phyloP scores from a whole-genome alignment of 2,329 filamentous ascomycete genomes.

The Alternaria gaisen region DNA sequence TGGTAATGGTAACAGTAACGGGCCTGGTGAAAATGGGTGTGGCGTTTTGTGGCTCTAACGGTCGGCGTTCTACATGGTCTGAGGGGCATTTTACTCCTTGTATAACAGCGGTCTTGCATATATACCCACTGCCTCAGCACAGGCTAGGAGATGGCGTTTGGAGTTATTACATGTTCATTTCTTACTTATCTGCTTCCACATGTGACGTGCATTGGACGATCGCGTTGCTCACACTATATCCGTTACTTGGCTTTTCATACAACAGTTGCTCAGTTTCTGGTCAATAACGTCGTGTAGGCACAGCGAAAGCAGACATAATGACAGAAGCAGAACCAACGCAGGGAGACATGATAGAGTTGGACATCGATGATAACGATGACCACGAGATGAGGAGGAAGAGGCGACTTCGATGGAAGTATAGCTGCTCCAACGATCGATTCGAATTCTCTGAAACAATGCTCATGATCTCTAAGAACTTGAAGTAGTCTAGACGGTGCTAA shows the following conservation, averaged over 20 bases:
- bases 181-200: background rate
- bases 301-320: too few relatives aligned
- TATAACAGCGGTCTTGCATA: constrained; percentile 2
- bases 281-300: too few relatives aligned
- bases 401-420: too few relatives aligned
- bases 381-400: too few relatives aligned
- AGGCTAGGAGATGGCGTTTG: constrained; percentile 1
- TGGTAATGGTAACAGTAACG: background rate
- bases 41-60: constrained; percentile 11
- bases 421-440: too few relatives aligned
- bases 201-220: background rate
- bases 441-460: too few relatives aligned
- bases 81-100: background rate
- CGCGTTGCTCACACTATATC: background rate
- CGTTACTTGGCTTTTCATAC: background rate
- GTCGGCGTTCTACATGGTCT: background rate
- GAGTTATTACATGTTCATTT: background rate
- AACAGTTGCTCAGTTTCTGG: background rate
- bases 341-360: too few relatives aligned
- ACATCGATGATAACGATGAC: too few relatives aligned
- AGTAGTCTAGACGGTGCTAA: too few relatives aligned
- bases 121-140: background rate
- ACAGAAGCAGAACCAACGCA: too few relatives aligned
- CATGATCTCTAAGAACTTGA: too few relatives aligned
- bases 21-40: background rate